A percentile compares a stretch with the other conserved stretches of the same genome.
These are phyloP conservation scores for Fomitopsis serialis DNA, from an alignment of 768 basidiomycete species.

Conservation along the genomic window DNA sequence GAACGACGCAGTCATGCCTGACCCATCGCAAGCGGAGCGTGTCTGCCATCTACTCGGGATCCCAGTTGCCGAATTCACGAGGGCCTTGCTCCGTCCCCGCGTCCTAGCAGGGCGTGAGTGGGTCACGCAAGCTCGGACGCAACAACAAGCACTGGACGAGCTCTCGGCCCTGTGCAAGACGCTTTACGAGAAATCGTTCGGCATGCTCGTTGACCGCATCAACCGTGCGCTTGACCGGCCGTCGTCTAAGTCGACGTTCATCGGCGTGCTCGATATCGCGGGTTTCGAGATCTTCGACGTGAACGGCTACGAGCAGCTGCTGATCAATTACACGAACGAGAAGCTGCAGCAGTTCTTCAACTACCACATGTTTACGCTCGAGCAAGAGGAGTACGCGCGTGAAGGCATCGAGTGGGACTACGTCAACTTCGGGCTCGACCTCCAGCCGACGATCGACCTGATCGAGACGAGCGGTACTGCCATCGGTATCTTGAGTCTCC, in stretches of 20 bases:
- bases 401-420: conserved; percentile 98
- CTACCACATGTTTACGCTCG: conserved; percentile 99
- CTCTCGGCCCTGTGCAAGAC: conserved; percentile 89
- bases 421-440: conserved; percentile 94
- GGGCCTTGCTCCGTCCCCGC: conserved; percentile 82
- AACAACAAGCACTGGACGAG: conserved; percentile 90
- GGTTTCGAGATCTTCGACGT: conserved; percentile 96
- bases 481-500: conserved; percentile 86
- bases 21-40: conserved; percentile 80
- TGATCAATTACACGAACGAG: conserved; percentile 99
- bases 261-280: conserved; percentile 97
- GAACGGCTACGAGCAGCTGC: conserved; percentile 94
- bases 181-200: conserved; percentile 95
- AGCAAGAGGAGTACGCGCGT: conserved; percentile 96
- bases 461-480: conserved; percentile 72
- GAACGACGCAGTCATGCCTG: conserved; percentile 74
- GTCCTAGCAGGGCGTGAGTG: conserved; percentile 95
- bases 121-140: conserved; percentile 90
- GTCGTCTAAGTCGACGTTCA: conserved; percentile 87
- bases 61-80: conserved; percentile 80
- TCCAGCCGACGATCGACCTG: conserved; percentile 97
- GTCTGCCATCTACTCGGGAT: conserved; percentile 91
- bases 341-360: conserved; percentile 98
- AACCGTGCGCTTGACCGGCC: conserved; percentile 93
- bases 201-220: conserved; percentile 88